phyloP scores from a whole-genome alignment of 257 asterid genomes.

The Ajuga chamaepitys region DNA sequence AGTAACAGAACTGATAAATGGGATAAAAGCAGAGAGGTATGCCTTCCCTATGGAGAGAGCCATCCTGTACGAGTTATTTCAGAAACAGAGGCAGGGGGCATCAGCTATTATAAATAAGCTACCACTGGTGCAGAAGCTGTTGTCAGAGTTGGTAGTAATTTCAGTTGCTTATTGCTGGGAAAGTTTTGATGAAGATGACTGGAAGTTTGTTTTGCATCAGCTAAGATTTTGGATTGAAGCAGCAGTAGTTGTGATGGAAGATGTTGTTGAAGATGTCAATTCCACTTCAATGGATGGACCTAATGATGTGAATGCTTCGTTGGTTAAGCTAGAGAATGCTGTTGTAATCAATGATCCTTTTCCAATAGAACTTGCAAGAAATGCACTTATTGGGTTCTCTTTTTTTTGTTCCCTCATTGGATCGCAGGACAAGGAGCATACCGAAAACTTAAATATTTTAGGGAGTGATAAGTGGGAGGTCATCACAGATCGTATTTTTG shows the following conservation, averaged over 20 bases:
- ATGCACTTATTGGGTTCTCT: conserved; percentile 79
- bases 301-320: conserved; percentile 31
- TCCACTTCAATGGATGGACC: conserved; percentile 31
- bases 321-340: conserved; percentile 35
- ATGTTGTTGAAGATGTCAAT: conserved; percentile 68
- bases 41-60: conserved; percentile 47
- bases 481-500: conserved; percentile 65
- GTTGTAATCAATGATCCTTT: conserved; percentile 41
- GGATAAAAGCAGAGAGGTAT: conserved; percentile 53
- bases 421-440: conserved; percentile 31
- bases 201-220: conserved; percentile 74
- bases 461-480: conserved; percentile 68
- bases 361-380: conserved; percentile 57
- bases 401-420: conserved; percentile 39
- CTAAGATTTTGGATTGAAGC: conserved; percentile 89
- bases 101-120: conserved; percentile 62
- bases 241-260: conserved; percentile 79
- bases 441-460: conserved; percentile 35
- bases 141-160: conserved; percentile 63
- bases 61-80: conserved; percentile 59
- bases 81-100: conserved; percentile 71
- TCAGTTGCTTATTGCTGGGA: conserved; percentile 92
- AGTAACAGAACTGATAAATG: conserved; percentile 38
- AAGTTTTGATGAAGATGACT: conserved; percentile 78
- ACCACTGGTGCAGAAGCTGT: conserved; percentile 63